Conservation (phyloP, 2,329 filamentous ascomycete species). For the Aaosphaeria pasadenensis region DNA sequence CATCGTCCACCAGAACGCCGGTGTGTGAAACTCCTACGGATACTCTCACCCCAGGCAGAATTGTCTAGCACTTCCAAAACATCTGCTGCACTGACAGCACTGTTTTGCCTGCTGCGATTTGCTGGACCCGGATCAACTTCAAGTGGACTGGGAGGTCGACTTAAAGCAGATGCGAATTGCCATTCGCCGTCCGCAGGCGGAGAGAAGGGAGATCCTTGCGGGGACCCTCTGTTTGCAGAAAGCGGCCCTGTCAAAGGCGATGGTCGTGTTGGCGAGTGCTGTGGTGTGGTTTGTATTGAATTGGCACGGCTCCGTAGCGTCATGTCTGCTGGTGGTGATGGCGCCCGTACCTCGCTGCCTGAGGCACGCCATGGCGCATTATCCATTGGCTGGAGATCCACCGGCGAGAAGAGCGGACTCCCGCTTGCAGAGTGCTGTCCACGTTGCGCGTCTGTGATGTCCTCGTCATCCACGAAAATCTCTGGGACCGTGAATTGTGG, state of each 20-base stretch:
- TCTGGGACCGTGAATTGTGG: constrained; percentile 83
- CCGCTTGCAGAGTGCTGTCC: constrained; percentile 30
- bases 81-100: constrained; percentile 69
- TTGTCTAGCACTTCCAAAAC: constrained; percentile 84
- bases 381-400: constrained; percentile 20
- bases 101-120: constrained; percentile 62
- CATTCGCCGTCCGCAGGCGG: constrained; percentile 36
- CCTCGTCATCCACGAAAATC: constrained; percentile 82
- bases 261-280: constrained; percentile 28
- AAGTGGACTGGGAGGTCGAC: constrained; percentile 37
- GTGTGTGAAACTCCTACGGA: constrained; percentile 79
- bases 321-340: constrained; percentile 29
- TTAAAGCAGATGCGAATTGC: constrained; percentile 46
- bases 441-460: constrained; percentile 45
- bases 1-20: constrained; percentile 40
- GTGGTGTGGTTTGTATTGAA: constrained; percentile 38
- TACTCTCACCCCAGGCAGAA: constrained; percentile 90
- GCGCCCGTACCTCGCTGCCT: constrained; percentile 19
- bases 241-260: constrained; percentile 8
- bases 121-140: constrained; percentile 36
- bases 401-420: constrained; percentile 32
- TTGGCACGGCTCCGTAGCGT: constrained; percentile 33
- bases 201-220: constrained; percentile 27
- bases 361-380: constrained; percentile 21
- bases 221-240: constrained; percentile 13